Evolutionary conservation across 495 filamentous ascomycete species (phyloP).

Genomic region (Astrocystis sublimbata): DNA sequence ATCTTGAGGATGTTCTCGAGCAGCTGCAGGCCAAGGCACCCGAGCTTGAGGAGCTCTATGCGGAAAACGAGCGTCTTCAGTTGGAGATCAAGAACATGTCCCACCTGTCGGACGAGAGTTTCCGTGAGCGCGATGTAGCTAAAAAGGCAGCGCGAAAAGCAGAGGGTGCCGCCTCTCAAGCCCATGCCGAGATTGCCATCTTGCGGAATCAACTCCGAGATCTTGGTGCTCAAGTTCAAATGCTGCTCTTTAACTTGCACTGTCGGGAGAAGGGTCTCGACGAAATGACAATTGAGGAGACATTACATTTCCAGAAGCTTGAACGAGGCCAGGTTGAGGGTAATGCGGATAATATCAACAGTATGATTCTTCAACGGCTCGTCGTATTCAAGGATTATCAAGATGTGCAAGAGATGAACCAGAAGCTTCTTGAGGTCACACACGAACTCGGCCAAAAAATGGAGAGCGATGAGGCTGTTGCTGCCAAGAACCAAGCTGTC

Average conservation of each 20-base stretch:
- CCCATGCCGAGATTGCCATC: slow-evolving; percentile 72
- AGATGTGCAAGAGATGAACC: slow-evolving; percentile 87
- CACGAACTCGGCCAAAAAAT: slow-evolving; percentile 82
- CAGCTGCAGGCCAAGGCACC: slow-evolving; percentile 68
- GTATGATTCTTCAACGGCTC: slow-evolving; percentile 80
- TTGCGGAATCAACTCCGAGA: slow-evolving; percentile 87
- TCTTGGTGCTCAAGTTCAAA: slow-evolving; percentile 83
- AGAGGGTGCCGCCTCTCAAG: slow-evolving; percentile 68
- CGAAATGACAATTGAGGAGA: slow-evolving; percentile 65
- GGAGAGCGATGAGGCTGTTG: slow-evolving; percentile 83
- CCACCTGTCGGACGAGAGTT: slow-evolving; percentile 59
- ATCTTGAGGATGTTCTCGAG: slow-evolving; percentile 77
- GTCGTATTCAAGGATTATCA: slow-evolving; percentile 79
- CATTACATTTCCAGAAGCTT: slow-evolving; percentile 67
- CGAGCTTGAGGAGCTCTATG: slow-evolving; percentile 65
- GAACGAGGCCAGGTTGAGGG: slow-evolving; percentile 64
- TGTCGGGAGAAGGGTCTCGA: slow-evolving; percentile 75
- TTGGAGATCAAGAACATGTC: slow-evolving; percentile 81
- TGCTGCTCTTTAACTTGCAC: slow-evolving; percentile 80
- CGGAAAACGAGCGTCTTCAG: slow-evolving; percentile 67
- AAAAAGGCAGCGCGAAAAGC: slow-evolving; percentile 68
- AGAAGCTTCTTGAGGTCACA: slow-evolving; percentile 75
- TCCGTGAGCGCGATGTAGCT: slow-evolving; percentile 58
- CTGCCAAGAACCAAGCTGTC: slow-evolving; percentile 65
- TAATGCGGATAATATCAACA: slow-evolving; percentile 74